These are phyloP conservation scores for Lycium barbarum DNA, from an alignment of 257 asterid genomes.

Conservation along the genomic window DNA sequence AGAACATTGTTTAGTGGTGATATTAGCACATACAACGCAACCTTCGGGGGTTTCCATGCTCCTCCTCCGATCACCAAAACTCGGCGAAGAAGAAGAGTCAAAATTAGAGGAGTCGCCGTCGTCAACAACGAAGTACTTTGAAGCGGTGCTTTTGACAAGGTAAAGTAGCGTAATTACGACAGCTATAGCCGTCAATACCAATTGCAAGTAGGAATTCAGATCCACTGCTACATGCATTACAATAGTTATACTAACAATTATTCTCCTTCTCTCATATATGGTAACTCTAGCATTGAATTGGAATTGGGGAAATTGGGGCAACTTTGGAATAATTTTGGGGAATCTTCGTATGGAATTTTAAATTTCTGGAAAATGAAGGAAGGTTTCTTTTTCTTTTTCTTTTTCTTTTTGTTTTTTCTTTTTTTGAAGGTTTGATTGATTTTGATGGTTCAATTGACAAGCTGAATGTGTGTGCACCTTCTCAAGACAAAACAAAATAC, in stretches of 20 bases:
- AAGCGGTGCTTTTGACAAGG: slow-evolving; percentile 74
- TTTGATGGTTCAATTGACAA: no score
- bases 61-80: slow-evolving; percentile 37
- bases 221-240: slow-evolving; percentile 83
- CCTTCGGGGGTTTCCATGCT: slow-evolving; percentile 31
- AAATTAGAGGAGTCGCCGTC: slow-evolving; percentile 45
- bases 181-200: slow-evolving; percentile 66
- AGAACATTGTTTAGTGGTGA: slow-evolving; percentile 61
- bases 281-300: slow-evolving; percentile 26
- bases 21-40: slow-evolving; percentile 69
- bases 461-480: no score
- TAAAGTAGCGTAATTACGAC: slow-evolving; percentile 56
- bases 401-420: no score
- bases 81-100: slow-evolving; percentile 36
- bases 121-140: slow-evolving; percentile 76
- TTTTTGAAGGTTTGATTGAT: not conserved
- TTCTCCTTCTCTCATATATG: not conserved
- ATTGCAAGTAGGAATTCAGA: slow-evolving; percentile 74
- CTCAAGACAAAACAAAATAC: no score
- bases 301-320: not conserved
- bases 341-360: not conserved
- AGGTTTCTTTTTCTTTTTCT: not conserved
- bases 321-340: slow-evolving; percentile 23
- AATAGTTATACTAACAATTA: not conserved
- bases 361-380: slow-evolving; percentile 12